Base-by-base conservation (phyloP, 768 basidiomycete genomes). In the Lepiota subincarnata region DNA sequence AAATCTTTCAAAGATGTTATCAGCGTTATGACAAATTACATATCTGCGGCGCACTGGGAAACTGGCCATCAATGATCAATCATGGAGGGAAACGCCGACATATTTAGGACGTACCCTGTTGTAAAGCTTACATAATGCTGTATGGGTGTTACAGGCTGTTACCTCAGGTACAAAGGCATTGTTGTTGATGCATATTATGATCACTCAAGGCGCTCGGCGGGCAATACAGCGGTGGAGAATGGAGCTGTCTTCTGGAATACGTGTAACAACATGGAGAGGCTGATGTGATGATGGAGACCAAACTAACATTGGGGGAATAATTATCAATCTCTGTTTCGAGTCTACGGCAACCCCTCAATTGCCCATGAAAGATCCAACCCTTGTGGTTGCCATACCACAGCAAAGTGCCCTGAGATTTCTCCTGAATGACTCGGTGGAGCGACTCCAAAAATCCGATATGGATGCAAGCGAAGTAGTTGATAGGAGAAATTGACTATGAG, bases 151-250 rank as follows among this genome's bases (percentile, higher is more conserved):
- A 24, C 20, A 16, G 7, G 16, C 45, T 1, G 45, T 54, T 48
- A 41, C 53, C 53, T 54, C 45, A 54, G 45, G 45, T 54, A 53
- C 45, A 26, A 40, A 38, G 26, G 45, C 24, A 26, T 31, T 11
- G 45, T 44, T 52, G 50, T 26, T 51, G 41, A 24, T 24, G 24
- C 5, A 5, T 43, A 19, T 40, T 41, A 43, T 51, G 10, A 51
- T 35, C 18, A 26, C 36, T 14, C 28, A 20, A 44, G 42, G 22
- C 34, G 50, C 28, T 40, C 24, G 18, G 3, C 10, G 34, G 8
- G 20, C 24, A 52, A 37, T 52, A 52, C 42, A 52, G 31, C 42
- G 50, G 50, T 52, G 50, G 42, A 44, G 50, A 52, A 52, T 43
- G 39, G 50, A 51, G 39, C 50, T 34, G 34, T 28, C 41, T 42